These are phyloP conservation scores for Neofusicoccum sp. DNA, from an alignment of 2,329 filamentous ascomycete species.

Conservation along the genomic window DNA sequence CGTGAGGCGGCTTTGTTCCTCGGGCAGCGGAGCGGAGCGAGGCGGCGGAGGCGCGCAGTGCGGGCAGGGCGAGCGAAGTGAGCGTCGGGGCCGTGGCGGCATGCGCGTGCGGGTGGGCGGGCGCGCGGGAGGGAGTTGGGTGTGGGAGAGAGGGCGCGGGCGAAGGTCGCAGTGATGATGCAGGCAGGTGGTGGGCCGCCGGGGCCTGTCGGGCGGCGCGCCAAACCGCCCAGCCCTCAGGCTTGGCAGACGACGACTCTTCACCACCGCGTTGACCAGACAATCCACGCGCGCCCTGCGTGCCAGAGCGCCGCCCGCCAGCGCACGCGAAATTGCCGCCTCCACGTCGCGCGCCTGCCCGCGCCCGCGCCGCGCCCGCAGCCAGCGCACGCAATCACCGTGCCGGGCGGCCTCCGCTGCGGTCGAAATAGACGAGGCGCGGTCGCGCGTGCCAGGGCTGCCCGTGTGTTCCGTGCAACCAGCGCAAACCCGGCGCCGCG, in stretches of 20 bases:
- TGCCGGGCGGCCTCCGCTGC: neutral
- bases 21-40: neutral
- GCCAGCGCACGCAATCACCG: neutral
- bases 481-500: conserved; percentile 8
- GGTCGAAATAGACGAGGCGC: conserved; percentile 17
- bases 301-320: neutral
- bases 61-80: neutral
- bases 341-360: conserved; percentile 1
- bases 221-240: conserved; percentile 9
- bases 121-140: conserved; percentile 13
- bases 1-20: conserved; percentile 14
- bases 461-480: conserved; percentile 14
- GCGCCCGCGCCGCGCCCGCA: neutral
- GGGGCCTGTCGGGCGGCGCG: conserved; percentile 1
- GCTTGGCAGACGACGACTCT: conserved; percentile 9
- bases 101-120: neutral
- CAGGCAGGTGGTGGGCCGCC: conserved; percentile 18
- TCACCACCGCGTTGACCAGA: conserved; percentile 10
- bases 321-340: conserved; percentile 6
- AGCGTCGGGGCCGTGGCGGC: neutral
- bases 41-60: neutral
- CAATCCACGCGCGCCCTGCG: conserved; percentile 5
- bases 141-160: conserved; percentile 4
- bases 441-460: conserved; percentile 9
- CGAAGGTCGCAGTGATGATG: conserved; percentile 3